phyloP scores from a whole-genome alignment of 208 protist genomes.

The Lotmaria passim region DNA sequence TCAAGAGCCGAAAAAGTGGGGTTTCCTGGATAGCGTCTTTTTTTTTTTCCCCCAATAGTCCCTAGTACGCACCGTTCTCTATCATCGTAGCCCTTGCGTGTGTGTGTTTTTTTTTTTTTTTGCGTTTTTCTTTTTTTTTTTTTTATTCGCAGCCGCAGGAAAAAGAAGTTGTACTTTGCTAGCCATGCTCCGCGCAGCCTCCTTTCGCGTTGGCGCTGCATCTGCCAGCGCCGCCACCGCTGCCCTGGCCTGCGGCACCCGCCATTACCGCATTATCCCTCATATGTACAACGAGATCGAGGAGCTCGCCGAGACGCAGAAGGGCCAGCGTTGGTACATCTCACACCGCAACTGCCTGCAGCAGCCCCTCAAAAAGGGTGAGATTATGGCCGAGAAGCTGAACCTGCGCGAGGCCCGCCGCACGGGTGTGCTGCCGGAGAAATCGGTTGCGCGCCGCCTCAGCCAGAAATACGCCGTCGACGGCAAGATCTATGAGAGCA shows the following conservation, averaged over 20 bases:
- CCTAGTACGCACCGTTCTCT: too few relatives aligned
- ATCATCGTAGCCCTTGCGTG: too few relatives aligned
- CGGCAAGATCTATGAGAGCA: slow-evolving; percentile 73
- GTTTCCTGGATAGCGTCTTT: too few relatives aligned
- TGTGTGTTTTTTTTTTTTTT: too few relatives aligned
- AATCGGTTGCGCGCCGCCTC: slow-evolving; percentile 80
- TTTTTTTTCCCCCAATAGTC: too few relatives aligned
- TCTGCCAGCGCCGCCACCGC: neutral
- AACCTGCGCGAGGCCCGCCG: slow-evolving; percentile 87
- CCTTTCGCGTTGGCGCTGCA: neutral
- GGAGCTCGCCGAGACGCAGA: slow-evolving; percentile 86
- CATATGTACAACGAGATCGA: slow-evolving; percentile 90
- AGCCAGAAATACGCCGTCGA: slow-evolving; percentile 88
- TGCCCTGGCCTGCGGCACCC: slow-evolving; percentile 16
- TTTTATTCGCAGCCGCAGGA: too few relatives aligned
- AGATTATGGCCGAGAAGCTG: slow-evolving; percentile 89
- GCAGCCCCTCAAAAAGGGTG: slow-evolving; percentile 83
- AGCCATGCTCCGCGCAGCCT: slow-evolving; percentile 38
- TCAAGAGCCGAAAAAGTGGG: too few relatives aligned
- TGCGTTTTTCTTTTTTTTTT: too few relatives aligned
- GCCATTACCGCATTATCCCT: slow-evolving; percentile 82
- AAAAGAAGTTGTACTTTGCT: neutral
- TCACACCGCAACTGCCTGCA: slow-evolving; percentile 86
- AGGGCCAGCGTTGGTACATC: slow-evolving; percentile 77
- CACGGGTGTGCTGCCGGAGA: slow-evolving; percentile 79